Evolutionary conservation across 2,329 filamentous ascomycete genomes (phyloP).

Genomic region (Diplocarpon mali): DNA sequence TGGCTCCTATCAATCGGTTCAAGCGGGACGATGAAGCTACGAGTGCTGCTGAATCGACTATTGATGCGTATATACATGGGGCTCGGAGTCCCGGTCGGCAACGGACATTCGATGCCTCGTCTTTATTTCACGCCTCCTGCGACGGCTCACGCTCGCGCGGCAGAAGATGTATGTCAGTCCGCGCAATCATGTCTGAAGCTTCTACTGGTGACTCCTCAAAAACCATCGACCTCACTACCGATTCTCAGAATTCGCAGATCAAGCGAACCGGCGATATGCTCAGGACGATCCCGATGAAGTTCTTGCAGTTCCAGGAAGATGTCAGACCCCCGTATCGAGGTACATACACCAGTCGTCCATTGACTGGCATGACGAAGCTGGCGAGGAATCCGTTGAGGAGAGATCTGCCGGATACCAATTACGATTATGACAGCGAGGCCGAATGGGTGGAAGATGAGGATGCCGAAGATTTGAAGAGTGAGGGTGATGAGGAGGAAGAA

Average conservation of each 20-base stretch:
- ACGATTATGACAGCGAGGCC: constrained; percentile 78
- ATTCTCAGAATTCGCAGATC: constrained; percentile 26
- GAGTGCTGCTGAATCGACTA: constrained; percentile 36
- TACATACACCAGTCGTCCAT: constrained; percentile 44
- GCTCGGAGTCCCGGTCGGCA: constrained; percentile 35
- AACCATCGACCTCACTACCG: constrained; percentile 25
- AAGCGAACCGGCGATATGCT: constrained; percentile 17
- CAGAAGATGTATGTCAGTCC: constrained; percentile 17
- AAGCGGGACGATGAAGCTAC: constrained; percentile 47
- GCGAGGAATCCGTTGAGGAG: constrained; percentile 43
- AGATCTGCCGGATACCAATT: constrained; percentile 52
- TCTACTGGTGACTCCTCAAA: constrained; percentile 14
- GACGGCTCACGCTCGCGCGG: constrained; percentile 32
- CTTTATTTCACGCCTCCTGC: constrained; percentile 35
- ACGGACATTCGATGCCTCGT: constrained; percentile 34
- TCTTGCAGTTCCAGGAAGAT: constrained; percentile 44
- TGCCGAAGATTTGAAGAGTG: constrained; percentile 43
- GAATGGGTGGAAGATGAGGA: constrained; percentile 64
- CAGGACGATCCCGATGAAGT: constrained; percentile 22
- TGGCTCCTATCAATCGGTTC: constrained; percentile 49
- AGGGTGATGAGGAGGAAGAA: constrained; percentile 59
- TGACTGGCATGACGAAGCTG: constrained; percentile 35
- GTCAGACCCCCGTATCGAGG: constrained; percentile 62
- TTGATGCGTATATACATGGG: constrained; percentile 42
- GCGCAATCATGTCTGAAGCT: constrained; percentile 25